Evolutionary conservation across 2,329 filamentous ascomycete species (phyloP).

Genomic region (Aquanectria penicillioides): DNA sequence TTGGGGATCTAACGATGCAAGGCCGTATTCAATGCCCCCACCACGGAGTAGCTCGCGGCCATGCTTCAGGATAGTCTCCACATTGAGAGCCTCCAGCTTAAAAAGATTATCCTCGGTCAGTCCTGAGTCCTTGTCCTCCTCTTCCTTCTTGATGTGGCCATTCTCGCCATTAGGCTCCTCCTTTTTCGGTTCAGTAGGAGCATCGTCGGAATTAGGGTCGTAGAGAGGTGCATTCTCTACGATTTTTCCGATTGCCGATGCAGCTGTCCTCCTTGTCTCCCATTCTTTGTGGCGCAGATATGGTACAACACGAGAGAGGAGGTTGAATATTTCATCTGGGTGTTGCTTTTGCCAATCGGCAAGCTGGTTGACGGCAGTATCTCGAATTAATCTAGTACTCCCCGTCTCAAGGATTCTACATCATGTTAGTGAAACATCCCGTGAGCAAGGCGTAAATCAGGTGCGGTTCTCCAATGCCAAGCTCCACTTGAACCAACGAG

Average conservation of each 20-base stretch:
- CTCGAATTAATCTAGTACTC: conserved; percentile 93
- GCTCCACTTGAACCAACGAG: too few species aligned
- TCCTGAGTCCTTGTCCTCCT: conserved; percentile 58
- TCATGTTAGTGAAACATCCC: conserved; percentile 27
- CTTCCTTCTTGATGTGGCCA: conserved; percentile 67
- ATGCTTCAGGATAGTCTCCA: conserved; percentile 81
- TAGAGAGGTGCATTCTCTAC: conserved; percentile 87
- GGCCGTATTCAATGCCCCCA: conserved; percentile 84
- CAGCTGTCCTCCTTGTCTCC: conserved; percentile 94
- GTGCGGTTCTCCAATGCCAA: too few species aligned
- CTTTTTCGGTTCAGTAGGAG: conserved; percentile 54
- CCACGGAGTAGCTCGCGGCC: conserved; percentile 88
- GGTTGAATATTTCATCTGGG: conserved; percentile 95
- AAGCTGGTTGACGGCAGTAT: conserved; percentile 95
- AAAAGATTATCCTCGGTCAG: conserved; percentile 71
- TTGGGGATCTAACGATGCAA: conserved; percentile 83
- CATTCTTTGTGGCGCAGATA: conserved; percentile 95
- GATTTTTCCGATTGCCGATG: conserved; percentile 94
- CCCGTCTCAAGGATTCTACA: conserved; percentile 92
- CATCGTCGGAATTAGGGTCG: conserved; percentile 85
- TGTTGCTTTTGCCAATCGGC: conserved; percentile 98
- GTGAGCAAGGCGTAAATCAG: too few species aligned
- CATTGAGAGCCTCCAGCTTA: conserved; percentile 78
- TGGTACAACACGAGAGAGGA: conserved; percentile 92
- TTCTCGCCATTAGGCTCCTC: conserved; percentile 46